Base-by-base conservation (phyloP, 2,329 filamentous ascomycete genomes). In the Aspergillus fischeri region DNA sequence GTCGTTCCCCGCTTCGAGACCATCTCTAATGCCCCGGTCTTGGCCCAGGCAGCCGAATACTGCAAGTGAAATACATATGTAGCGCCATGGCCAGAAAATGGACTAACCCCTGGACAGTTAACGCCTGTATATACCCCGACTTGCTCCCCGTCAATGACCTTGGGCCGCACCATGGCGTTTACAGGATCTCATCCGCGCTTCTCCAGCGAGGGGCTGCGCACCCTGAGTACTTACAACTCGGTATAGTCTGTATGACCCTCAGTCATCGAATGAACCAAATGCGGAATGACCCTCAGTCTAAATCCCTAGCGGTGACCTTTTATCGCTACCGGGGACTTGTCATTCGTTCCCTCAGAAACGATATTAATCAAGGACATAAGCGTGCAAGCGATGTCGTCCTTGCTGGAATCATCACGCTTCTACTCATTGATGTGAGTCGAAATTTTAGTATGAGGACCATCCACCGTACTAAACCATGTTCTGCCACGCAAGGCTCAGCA, bases 181-280 rank as follows among this genome's bases (percentile, higher is more conserved):
- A 69, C 52, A 53, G 44, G 2, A 59, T 74, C 49, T 64, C 67
- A 1, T 55, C 61, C n/a, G 50, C 49, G 2, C 54, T 65, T 17
- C 17, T 70, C 1, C 59, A 62, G 24, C 29, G 38, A n/a, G 59
- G 56, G 5, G 58, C 61, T 21, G 49, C 52, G 0, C 60, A 59
- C 3, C 69, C 72, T 7, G 69, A 70, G n/a, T 62, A 70, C 52
- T 52, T 73, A 9, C 64, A 57, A 32, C 56, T 71, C 27, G 62
- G 63, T n/a, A 61, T 73, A 4, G 57, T 73, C 11, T 72, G 71
- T 51, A 67, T 73, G 64, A 61, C 68, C 7, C 55, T 75, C 10
- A 70, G 65, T 28, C 73, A 76, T 53, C 66, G 70, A 44, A 67
- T 73, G 21, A 74, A 72, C 60, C 65, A 64, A 8, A 56, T 56